phyloP scores from a whole-genome alignment of 306 rosid species.

The Chamaecrista fasciculata region DNA sequence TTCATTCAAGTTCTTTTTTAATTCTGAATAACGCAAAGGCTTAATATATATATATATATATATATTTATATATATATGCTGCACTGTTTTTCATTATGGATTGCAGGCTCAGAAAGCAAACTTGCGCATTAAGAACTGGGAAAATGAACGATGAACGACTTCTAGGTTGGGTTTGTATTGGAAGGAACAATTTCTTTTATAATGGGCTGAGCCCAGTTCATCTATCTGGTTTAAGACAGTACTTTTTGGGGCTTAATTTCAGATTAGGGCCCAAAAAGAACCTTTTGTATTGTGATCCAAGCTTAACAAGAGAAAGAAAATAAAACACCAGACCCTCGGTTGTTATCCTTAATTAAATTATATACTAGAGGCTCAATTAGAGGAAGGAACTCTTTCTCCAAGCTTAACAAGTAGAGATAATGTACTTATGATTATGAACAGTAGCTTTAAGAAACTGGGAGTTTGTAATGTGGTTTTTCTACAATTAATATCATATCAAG shows the following conservation, averaged over 20 bases:
- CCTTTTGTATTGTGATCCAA: not conserved
- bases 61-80: too few species aligned
- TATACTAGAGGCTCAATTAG: not conserved
- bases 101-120: conserved; percentile 63
- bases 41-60: too few species aligned
- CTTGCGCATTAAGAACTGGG: conserved; percentile 43
- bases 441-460: not conserved
- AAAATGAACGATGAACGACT: not conserved
- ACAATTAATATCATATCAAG: not conserved
- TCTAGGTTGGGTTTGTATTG: not conserved
- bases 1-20: too few species aligned
- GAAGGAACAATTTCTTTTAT: not conserved
- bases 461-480: not conserved
- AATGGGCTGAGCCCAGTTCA: not conserved
- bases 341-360: too few species aligned
- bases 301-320: not conserved
- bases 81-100: too few species aligned
- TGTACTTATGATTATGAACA: not conserved
- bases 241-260: not conserved
- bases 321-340: too few species aligned
- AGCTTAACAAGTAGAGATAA: not conserved
- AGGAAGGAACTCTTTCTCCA: not conserved
- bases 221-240: not conserved
- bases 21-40: too few species aligned
- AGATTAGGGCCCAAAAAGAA: not conserved